These are phyloP conservation scores for Nicotiana undulata DNA, from an alignment of 257 asterid species.

Conservation along the genomic window DNA sequence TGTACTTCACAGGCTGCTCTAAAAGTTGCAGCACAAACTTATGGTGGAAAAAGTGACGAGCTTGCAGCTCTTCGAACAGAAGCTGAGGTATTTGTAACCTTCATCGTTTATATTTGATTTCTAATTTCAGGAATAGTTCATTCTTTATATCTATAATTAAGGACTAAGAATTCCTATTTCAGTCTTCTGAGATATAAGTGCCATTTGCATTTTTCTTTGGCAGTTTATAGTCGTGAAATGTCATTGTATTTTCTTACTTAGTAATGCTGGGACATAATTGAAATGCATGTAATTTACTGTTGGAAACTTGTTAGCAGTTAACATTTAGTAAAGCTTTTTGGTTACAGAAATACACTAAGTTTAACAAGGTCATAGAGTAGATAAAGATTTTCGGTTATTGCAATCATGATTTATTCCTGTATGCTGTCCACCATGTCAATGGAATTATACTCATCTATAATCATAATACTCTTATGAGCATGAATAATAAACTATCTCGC, in stretches of 20 bases:
- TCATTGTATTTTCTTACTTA: neutral
- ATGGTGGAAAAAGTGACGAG: slow-evolving; percentile 64
- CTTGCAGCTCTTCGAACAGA: slow-evolving; percentile 62
- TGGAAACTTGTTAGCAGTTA: neutral
- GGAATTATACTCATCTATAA: neutral
- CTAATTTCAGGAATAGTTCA: neutral
- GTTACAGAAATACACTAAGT: too few relatives aligned
- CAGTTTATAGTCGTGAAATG: neutral
- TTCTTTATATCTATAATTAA: neutral
- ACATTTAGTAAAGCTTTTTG: too few relatives aligned
- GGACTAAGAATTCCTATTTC: too few relatives aligned
- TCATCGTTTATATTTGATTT: slow-evolving; percentile 4
- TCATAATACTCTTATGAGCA: neutral
- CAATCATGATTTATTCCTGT: too few relatives aligned
- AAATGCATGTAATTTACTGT: neutral
- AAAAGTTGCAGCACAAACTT: slow-evolving; percentile 66
- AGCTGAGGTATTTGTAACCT: slow-evolving; percentile 56
- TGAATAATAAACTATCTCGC: neutral
- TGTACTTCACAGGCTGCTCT: slow-evolving; percentile 60
- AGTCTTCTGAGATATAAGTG: too few relatives aligned
- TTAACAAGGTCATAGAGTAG: too few relatives aligned
- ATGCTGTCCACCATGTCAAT: neutral
- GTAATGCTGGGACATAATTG: neutral
- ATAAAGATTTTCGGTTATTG: too few relatives aligned
- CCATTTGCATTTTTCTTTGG: neutral